Percentiles rank a stretch among this genome's conserved stretches.
Evolutionary conservation across 257 asterid species (phyloP).

Genomic region (Catharanthus roseus): DNA sequence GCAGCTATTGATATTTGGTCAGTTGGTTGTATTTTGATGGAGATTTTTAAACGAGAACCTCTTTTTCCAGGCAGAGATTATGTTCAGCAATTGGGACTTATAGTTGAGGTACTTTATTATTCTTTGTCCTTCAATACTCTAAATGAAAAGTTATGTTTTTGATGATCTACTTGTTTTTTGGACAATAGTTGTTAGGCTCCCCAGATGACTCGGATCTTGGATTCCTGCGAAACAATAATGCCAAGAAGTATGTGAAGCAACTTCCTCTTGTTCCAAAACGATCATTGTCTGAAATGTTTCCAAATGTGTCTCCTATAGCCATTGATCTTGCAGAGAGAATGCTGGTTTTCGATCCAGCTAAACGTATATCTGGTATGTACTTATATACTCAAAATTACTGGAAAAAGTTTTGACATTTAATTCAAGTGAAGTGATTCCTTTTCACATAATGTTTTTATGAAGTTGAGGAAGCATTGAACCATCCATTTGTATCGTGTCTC

Average conservation of each 20-base stretch:
- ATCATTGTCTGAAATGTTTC: conserved; percentile 51
- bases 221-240: conserved; percentile 74
- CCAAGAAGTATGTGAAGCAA: conserved; percentile 65
- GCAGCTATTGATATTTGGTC: conserved; percentile 38
- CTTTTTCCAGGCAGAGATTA: conserved; percentile 36
- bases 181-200: conserved; percentile 60
- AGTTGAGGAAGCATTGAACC: conserved; percentile 86
- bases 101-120: conserved; percentile 23
- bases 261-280: conserved; percentile 59
- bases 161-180: neutral
- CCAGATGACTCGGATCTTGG: conserved; percentile 90
- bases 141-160: neutral
- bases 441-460: conserved; percentile 7
- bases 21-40: conserved; percentile 37
- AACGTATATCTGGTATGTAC: conserved; percentile 70
- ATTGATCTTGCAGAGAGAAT: conserved; percentile 75
- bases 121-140: neutral
- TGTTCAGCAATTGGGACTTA: conserved; percentile 31
- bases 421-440: conserved; percentile 8
- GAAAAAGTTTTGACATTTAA: neutral
- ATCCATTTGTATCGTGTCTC: conserved; percentile 69
- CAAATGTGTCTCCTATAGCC: conserved; percentile 58
- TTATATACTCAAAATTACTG: neutral
- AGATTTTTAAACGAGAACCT: conserved; percentile 32
- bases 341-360: conserved; percentile 82